phyloP scores from a whole-genome alignment of 768 basidiomycete species.

The Clitopilus hobsonii region DNA sequence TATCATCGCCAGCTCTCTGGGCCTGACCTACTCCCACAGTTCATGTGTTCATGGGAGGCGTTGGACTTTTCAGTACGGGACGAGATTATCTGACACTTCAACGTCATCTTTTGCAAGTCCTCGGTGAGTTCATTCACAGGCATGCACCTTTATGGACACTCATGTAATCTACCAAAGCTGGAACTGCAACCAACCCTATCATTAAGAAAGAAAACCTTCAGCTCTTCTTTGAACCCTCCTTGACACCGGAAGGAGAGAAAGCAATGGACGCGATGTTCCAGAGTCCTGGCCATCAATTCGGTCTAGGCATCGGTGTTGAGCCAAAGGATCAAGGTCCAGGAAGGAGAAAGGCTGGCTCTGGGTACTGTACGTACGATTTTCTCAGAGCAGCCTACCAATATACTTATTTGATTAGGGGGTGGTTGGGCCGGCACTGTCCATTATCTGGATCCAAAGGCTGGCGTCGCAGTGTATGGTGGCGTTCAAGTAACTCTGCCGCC shows the following conservation, averaged over 20 bases:
- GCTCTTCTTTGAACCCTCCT: slow-evolving; percentile 10
- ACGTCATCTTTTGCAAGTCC: background rate
- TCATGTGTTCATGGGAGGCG: slow-evolving; percentile 12
- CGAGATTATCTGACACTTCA: slow-evolving; percentile 14
- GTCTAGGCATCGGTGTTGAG: background rate
- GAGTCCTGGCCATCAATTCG: background rate
- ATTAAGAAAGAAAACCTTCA: slow-evolving; percentile 5
- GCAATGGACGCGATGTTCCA: background rate
- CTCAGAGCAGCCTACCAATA: background rate
- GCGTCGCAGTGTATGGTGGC: background rate
- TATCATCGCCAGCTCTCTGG: background rate
- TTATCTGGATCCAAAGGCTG: slow-evolving; percentile 1
- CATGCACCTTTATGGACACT: background rate
- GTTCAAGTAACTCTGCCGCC: background rate
- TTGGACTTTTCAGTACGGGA: slow-evolving; percentile 12
- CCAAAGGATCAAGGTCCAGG: background rate
- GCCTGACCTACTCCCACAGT: slow-evolving; percentile 4
- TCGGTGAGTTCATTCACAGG: background rate
- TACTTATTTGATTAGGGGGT: background rate
- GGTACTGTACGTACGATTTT: background rate
- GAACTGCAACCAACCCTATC: slow-evolving; percentile 9
- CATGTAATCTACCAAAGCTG: slow-evolving; percentile 4
- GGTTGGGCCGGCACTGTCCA: background rate
- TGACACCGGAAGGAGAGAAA: background rate
- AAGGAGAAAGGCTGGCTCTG: background rate